Evolutionary conservation across 805 yeast species (phyloP).

Genomic region (Saturnispora gosingensis): DNA sequence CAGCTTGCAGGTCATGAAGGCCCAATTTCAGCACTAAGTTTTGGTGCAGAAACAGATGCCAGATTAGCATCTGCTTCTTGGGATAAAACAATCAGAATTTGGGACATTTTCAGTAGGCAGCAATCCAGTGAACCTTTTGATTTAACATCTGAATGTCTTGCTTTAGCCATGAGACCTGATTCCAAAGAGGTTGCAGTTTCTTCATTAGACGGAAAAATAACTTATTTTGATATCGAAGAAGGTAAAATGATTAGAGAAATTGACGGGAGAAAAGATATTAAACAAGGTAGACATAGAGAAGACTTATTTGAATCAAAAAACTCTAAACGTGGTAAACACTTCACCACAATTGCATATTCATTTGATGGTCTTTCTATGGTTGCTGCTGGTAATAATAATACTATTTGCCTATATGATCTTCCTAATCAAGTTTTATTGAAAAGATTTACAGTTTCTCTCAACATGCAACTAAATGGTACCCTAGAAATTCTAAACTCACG

Average conservation of each 20-base stretch:
- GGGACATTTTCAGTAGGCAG: constrained; percentile 85
- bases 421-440: constrained; percentile 78
- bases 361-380: constrained; percentile 82
- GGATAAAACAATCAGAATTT: constrained; percentile 90
- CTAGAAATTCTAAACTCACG: constrained; percentile 66
- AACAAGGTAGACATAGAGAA: constrained; percentile 71
- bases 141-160: constrained; percentile 72
- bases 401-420: constrained; percentile 85
- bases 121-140: constrained; percentile 88
- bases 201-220: constrained; percentile 79
- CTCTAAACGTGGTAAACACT: constrained; percentile 75
- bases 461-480: constrained; percentile 90
- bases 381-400: constrained; percentile 91
- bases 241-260: constrained; percentile 76
- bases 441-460: constrained; percentile 75
- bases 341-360: constrained; percentile 73
- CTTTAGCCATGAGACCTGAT: constrained; percentile 82
- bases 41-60: constrained; percentile 63
- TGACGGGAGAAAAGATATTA: constrained; percentile 81
- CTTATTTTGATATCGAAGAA: constrained; percentile 73
- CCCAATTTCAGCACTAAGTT: constrained; percentile 80
- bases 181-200: constrained; percentile 85
- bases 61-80: constrained; percentile 86
- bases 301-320: constrained; percentile 78
- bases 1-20: constrained; percentile 90